phyloP scores from a whole-genome alignment of 805 yeast genomes.

The Candida khao-thaluensis region DNA sequence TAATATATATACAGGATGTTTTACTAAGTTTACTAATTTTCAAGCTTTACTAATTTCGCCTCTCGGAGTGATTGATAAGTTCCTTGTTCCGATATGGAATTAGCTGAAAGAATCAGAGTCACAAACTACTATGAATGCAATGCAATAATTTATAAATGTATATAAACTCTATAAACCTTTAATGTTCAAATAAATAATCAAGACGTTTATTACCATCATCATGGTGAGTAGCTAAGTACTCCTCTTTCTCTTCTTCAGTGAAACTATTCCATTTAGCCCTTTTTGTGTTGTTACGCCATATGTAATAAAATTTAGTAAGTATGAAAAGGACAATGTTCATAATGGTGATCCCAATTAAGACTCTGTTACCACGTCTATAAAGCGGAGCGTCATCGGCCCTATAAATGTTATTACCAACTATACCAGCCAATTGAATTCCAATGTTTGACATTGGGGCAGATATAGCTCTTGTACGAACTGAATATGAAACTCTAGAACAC shows the following conservation, averaged over 20 bases:
- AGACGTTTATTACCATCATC: constrained; percentile 25
- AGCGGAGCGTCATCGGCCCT: constrained; percentile 25
- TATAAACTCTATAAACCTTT: too few species aligned
- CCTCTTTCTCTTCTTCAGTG: constrained; percentile 18
- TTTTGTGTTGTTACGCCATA: constrained; percentile 20
- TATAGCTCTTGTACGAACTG: constrained; percentile 26
- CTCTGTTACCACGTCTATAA: constrained; percentile 25
- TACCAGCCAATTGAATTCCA: constrained; percentile 23
- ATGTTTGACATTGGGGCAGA: constrained; percentile 29
- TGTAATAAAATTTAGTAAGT: constrained; percentile 22
- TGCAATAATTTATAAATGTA: constrained; percentile 6
- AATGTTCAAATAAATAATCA: constrained; percentile 23
- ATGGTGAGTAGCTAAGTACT: constrained; percentile 16
- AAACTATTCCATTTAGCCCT: constrained; percentile 19
- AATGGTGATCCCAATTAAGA: constrained; percentile 19
- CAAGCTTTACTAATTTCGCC: too few species aligned
- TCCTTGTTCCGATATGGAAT: too few species aligned
- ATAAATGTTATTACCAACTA: constrained; percentile 26
- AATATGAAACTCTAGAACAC: constrained; percentile 26
- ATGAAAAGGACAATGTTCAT: constrained; percentile 20
- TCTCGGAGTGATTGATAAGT: too few species aligned
- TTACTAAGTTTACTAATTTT: too few species aligned
- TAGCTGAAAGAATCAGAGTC: too few species aligned
- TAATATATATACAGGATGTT: too few species aligned
- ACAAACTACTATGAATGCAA: too few species aligned